These are phyloP conservation scores for Sporisorium scitamineum DNA, from an alignment of 1,284 basidiomycete genomes.

Conservation along the genomic window DNA sequence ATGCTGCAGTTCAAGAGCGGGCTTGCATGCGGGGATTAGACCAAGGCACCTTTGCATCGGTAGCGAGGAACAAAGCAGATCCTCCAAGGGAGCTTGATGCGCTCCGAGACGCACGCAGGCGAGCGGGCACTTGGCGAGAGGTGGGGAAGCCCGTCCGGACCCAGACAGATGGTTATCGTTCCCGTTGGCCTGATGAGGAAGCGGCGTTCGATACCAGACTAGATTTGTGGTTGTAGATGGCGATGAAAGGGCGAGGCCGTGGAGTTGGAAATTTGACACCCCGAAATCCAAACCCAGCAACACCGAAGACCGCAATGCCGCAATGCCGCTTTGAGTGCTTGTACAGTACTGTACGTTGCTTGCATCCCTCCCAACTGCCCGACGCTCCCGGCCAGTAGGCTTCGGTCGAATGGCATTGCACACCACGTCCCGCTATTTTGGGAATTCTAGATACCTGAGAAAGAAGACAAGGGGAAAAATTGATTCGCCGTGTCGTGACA, in stretches of 20 bases:
- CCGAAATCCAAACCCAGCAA: slow-evolving; percentile 25
- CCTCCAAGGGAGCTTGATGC: slow-evolving; percentile 4
- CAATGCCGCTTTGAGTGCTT: too few species aligned
- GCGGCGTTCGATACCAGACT: not conserved
- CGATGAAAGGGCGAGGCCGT: not conserved
- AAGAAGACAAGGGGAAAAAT: slow-evolving; percentile 3
- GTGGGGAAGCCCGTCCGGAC: too few species aligned
- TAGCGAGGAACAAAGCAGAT: slow-evolving; percentile 27
- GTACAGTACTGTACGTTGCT: too few species aligned
- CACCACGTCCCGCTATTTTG: not conserved
- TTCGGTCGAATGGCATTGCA: too few species aligned
- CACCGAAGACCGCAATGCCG: slow-evolving; percentile 15
- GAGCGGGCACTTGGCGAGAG: not conserved
- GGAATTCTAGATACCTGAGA: too few species aligned
- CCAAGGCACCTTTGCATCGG: slow-evolving; percentile 8
- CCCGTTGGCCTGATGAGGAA: not conserved
- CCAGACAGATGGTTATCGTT: not conserved
- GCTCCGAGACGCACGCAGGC: not conserved
- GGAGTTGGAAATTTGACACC: slow-evolving; percentile 17
- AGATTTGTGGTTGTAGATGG: not conserved
- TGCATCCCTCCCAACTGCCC: slow-evolving; percentile 19
- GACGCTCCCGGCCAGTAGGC: slow-evolving; percentile 8
- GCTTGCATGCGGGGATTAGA: slow-evolving; percentile 11
- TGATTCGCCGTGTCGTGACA: slow-evolving; percentile 13
- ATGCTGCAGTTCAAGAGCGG: not conserved